A percentile compares a stretch with the other conserved stretches of the same genome.
These are phyloP conservation scores for Rhazya stricta DNA, from an alignment of 257 asterid genomes.

Conservation along the genomic window DNA sequence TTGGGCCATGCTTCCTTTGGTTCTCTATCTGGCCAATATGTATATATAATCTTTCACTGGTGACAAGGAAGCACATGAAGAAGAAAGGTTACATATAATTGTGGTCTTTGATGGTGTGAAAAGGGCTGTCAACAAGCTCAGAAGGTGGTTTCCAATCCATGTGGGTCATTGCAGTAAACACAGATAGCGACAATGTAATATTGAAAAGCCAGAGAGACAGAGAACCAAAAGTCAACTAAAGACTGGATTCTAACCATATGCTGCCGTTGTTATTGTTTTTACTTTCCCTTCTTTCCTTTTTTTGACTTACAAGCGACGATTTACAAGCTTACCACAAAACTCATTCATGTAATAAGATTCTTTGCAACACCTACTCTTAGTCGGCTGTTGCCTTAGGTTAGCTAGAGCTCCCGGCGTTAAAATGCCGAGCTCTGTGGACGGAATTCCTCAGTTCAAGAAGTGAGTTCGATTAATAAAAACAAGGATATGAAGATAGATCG, in stretches of 20 bases:
- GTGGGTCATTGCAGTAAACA: too few relatives aligned
- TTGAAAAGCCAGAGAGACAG: background rate
- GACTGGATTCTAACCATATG: background rate
- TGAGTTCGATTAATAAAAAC: too few relatives aligned
- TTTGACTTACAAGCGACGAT: too few relatives aligned
- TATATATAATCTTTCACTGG: background rate
- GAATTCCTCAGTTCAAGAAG: too few relatives aligned
- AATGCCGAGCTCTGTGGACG: too few relatives aligned
- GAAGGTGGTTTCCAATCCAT: background rate
- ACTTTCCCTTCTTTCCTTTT: background rate
- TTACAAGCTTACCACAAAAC: too few relatives aligned
- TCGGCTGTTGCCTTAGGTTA: too few relatives aligned
- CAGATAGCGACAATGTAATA: background rate
- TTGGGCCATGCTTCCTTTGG: background rate
- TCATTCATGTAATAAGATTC: too few relatives aligned
- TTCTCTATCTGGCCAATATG: background rate
- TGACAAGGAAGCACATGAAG: background rate
- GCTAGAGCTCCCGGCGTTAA: too few relatives aligned
- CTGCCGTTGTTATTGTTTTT: background rate
- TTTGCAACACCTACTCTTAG: too few relatives aligned
- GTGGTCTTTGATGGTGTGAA: background rate
- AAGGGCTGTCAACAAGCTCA: background rate
- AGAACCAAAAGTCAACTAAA: background rate
- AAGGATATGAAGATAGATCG: too few relatives aligned
- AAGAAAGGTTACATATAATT: too few relatives aligned